These are phyloP conservation scores for Bjerkandera adusta DNA, from an alignment of 1,284 basidiomycete species.

Conservation along the genomic window DNA sequence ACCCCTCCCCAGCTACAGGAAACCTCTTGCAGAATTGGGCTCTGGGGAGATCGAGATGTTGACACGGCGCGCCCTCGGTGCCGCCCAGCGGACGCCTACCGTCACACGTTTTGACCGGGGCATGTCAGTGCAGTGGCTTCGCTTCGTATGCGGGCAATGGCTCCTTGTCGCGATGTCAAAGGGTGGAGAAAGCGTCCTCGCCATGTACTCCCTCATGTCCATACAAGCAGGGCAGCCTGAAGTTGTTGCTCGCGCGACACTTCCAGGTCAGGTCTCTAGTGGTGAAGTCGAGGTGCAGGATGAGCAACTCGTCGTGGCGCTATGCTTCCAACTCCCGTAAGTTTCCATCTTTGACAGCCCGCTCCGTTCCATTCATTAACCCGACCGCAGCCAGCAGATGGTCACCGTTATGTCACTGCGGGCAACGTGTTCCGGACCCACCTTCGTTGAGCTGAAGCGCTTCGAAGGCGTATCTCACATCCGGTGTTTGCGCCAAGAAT, in stretches of 20 bases:
- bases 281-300: constrained; percentile 17
- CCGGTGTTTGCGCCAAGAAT: constrained; percentile 9
- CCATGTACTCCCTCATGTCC: constrained; percentile 11
- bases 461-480: constrained; percentile 14
- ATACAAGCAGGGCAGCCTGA: constrained; percentile 1
- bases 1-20: constrained; percentile 12
- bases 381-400: constrained; percentile 8
- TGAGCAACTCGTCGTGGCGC: constrained; percentile 11
- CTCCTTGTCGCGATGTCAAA: constrained; percentile 12
- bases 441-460: constrained; percentile 11
- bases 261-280: constrained; percentile 15
- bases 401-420: constrained; percentile 12
- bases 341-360: constrained; percentile 1
- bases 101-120: constrained; percentile 10
- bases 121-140: constrained; percentile 15
- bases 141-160: constrained; percentile 13
- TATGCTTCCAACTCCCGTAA: constrained; percentile 17
- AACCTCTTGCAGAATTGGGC: constrained; percentile 2
- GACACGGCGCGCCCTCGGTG: constrained; percentile 12
- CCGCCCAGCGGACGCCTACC: constrained; percentile 3
- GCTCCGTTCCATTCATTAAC: neutral
- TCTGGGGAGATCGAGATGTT: constrained; percentile 10
- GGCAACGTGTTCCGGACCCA: neutral
- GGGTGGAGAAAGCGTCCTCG: constrained; percentile 7
- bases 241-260: constrained; percentile 1